A percentile compares a stretch with the other conserved stretches of the same genome.
Conservation (phyloP, 176 grass and related monocot genomes). For the Aegilops tauschii region DNA sequence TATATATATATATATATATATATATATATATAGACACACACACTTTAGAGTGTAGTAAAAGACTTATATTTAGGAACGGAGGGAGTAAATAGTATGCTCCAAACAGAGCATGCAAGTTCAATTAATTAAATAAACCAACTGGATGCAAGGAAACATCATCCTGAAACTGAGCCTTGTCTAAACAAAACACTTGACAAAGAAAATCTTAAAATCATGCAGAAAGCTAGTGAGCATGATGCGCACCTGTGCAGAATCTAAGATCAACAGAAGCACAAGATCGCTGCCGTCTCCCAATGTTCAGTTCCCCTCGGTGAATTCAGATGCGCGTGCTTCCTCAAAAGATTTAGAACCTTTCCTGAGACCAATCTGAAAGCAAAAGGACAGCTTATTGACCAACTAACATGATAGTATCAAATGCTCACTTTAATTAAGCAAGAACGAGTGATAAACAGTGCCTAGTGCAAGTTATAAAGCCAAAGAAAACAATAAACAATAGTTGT, state of each 20-base stretch:
- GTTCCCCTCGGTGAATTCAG: conserved; percentile 64
- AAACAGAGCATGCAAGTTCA: too few relatives aligned
- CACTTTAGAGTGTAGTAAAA: too few relatives aligned
- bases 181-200: background rate
- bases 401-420: background rate
- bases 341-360: conserved; percentile 72
- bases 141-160: too few relatives aligned
- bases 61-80: too few relatives aligned
- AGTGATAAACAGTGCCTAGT: background rate
- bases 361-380: conserved; percentile 56
- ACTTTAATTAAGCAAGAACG: too few relatives aligned
- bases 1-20: too few relatives aligned
- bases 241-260: conserved; percentile 78
- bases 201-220: conserved; percentile 1
- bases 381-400: background rate
- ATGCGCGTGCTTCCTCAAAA: conserved; percentile 56
- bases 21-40: too few relatives aligned
- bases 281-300: conserved; percentile 80
- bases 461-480: background rate
- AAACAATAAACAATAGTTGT: background rate
- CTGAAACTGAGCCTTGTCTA: too few relatives aligned
- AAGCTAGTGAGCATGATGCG: conserved; percentile 7
- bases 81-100: too few relatives aligned
- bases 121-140: too few relatives aligned
- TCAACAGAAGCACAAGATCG: conserved; percentile 74